Evolutionary conservation across 495 filamentous ascomycete genomes (phyloP).

Genomic region (Penicillium robsamsonii): DNA sequence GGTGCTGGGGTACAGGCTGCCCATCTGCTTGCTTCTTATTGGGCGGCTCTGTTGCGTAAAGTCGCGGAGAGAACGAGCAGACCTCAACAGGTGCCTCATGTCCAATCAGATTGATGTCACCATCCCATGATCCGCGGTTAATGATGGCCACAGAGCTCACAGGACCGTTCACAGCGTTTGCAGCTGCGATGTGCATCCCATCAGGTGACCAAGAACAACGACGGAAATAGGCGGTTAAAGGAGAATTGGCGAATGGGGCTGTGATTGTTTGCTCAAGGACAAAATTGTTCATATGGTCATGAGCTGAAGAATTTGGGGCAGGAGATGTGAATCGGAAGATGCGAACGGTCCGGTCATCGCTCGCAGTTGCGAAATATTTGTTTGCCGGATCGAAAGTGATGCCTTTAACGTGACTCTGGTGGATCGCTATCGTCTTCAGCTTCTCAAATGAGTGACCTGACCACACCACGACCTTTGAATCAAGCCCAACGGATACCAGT

Average conservation of each 20-base stretch:
- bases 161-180: conserved; percentile 94
- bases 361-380: conserved; percentile 98
- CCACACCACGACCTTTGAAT: conserved; percentile 98
- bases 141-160: conserved; percentile 97
- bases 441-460: conserved; percentile 97
- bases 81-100: conserved; percentile 97
- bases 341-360: conserved; percentile 94
- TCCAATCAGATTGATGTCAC: conserved; percentile 94
- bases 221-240: conserved; percentile 94
- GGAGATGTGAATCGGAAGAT: conserved; percentile 94
- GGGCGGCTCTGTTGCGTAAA: conserved; percentile 73
- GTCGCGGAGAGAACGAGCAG: conserved; percentile 89
- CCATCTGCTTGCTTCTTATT: conserved; percentile 43
- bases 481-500: conserved; percentile 90
- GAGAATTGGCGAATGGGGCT: conserved; percentile 79
- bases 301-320: conserved; percentile 82
- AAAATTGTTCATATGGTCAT: conserved; percentile 96
- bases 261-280: conserved; percentile 83
- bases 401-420: conserved; percentile 97
- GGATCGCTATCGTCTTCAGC: conserved; percentile 83
- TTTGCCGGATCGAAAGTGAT: conserved; percentile 98
- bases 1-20: conserved; percentile 35
- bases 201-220: conserved; percentile 97
- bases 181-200: conserved; percentile 93
- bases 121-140: conserved; percentile 87